Evolutionary conservation across 1,139 yeast genomes (phyloP).

Genomic region (Hyphopichia pseudoburtonii): DNA sequence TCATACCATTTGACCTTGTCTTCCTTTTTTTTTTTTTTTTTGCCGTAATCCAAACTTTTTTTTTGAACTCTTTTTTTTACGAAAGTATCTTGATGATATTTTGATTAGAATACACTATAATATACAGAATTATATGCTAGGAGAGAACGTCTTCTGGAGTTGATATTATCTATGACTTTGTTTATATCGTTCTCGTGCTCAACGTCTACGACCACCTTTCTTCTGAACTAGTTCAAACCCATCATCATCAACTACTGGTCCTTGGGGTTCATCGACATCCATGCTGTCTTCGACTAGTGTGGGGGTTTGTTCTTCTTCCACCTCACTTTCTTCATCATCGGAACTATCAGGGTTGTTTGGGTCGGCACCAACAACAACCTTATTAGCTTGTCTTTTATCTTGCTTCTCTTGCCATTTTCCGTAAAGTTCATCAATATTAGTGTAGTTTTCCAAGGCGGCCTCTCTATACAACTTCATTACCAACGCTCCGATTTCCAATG

Average conservation of each 20-base stretch:
- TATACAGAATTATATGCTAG: not conserved
- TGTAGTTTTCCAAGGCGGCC: conserved; percentile 53
- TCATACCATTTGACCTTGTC: not conserved
- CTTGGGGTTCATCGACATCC: conserved; percentile 38
- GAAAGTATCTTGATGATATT: too few relatives aligned
- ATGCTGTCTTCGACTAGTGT: conserved; percentile 27
- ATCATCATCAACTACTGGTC: conserved; percentile 84
- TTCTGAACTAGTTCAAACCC: conserved; percentile 87
- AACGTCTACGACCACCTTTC: conserved; percentile 38
- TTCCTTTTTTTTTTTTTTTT: too few relatives aligned
- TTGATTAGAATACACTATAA: conserved; percentile 1
- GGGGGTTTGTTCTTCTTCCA: conserved; percentile 34
- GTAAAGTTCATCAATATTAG: conserved; percentile 59
- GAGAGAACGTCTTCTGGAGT: too few relatives aligned
- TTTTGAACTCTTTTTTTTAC: too few relatives aligned
- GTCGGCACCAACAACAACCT: conserved; percentile 49
- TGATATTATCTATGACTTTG: not conserved
- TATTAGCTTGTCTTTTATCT: conserved; percentile 24
- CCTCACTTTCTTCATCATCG: conserved; percentile 47
- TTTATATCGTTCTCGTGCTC: not conserved
- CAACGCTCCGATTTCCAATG: conserved; percentile 67
- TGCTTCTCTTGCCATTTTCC: conserved; percentile 54
- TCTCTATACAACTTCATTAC: conserved; percentile 67
- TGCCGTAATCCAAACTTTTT: too few relatives aligned
- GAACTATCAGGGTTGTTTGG: conserved; percentile 60